Evolutionary conservation across 2,329 filamentous ascomycete species (phyloP), one percentile per base, ranked within the genome.

Genomic region (Pseudogymnoascus sp.): DNA sequence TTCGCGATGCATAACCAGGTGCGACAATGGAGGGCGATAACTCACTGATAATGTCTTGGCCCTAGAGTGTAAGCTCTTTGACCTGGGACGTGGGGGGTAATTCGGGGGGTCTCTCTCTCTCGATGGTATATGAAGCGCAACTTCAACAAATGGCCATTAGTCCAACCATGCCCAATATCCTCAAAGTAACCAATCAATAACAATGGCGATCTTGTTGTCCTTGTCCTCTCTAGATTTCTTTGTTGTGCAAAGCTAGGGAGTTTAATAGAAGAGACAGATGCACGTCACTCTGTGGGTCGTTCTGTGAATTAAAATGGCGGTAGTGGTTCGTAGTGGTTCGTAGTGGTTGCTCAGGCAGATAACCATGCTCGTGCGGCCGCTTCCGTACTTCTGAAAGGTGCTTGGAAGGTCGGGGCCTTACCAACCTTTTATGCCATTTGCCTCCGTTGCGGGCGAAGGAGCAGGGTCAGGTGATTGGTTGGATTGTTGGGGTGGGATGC

Each of bases 331-430:
- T 31, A 31, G 28, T 31, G 28, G 28, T 31, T 28, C n/a, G 46
- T 56, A 56, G 46, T 56, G 50, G 50, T 56, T 56, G 50, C 50
- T 56, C 50, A 56, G 50, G 50, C 28, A 34, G 50, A 56, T 56
- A 56, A 56, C 50, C 50, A 56, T 56, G 50, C 50, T 56, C 50
- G 50, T 56, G 50, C 50, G 50, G 50, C 50, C 50, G 50, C 50
- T 56, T 56, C 50, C 50, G 50, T 56, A 56, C 50, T 56, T 56
- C 50, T 56, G 50, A 56, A 56, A 56, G 50, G 8, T 56, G 50
- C 50, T 56, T 56, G 28, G 50, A 56, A 56, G 50, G 50, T 56
- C 50, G 50, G 50, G 50, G 50, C 50, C 50, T 56, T 56, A 56
- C 4, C 50, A 56, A 34, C 50, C 50, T 56, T 56, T 56, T 56